Evolutionary conservation across 139 green algal genomes (phyloP).

Genomic region (Yamagishiella unicocca): DNA sequence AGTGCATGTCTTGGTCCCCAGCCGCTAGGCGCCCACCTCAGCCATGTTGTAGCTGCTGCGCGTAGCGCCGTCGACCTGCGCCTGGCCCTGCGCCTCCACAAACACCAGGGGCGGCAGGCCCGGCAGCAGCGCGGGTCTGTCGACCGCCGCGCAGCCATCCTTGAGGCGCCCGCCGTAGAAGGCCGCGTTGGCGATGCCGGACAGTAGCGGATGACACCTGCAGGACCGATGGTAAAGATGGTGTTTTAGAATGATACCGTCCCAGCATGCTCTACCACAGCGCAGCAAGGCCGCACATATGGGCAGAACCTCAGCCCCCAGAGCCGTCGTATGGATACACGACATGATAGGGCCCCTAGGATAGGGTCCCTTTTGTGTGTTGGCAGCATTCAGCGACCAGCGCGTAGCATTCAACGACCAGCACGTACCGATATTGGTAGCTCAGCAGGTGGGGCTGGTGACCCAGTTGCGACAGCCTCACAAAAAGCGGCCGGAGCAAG

Average conservation of each 20-base stretch:
- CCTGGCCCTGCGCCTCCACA: slow-evolving; percentile 52
- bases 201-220: slow-evolving; percentile 85
- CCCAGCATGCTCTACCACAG: not conserved
- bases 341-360: not conserved
- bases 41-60: slow-evolving; percentile 70
- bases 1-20: too few relatives aligned
- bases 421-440: slow-evolving; percentile 79
- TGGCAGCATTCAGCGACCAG: not conserved
- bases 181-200: slow-evolving; percentile 75
- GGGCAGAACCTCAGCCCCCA: too few relatives aligned
- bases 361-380: too few relatives aligned
- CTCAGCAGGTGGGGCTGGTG: slow-evolving; percentile 75
- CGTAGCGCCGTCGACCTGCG: slow-evolving; percentile 28
- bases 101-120: slow-evolving; percentile 68
- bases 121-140: slow-evolving; percentile 71
- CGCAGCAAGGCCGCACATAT: not conserved
- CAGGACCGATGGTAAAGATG: not conserved
- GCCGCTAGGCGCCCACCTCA: slow-evolving; percentile 70
- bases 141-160: slow-evolving; percentile 66
- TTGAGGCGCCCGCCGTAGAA: slow-evolving; percentile 84
- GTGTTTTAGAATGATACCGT: not conserved
- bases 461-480: slow-evolving; percentile 78
- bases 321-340: not conserved
- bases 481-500: slow-evolving; percentile 84
- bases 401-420: too few relatives aligned